These are phyloP conservation scores for Angomonas desouzai DNA, from an alignment of 208 protist species.

Conservation along the genomic window DNA sequence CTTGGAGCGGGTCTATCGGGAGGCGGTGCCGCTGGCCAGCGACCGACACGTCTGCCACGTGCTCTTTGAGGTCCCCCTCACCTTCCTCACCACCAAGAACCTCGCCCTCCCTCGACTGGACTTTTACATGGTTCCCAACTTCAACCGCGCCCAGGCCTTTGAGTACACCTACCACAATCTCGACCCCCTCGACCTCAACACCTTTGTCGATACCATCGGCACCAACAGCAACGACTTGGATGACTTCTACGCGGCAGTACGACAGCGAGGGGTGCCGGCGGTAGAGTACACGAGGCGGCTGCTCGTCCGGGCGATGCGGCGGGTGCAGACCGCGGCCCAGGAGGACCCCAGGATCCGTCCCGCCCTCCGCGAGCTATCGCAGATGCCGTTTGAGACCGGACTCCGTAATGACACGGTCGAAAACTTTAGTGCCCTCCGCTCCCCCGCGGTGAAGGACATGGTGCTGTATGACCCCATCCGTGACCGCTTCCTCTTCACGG, in stretches of 20 bases:
- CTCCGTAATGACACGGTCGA: conserved; percentile 33
- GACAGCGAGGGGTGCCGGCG: conserved; percentile 44
- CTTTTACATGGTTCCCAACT: conserved; percentile 74
- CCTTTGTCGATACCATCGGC: conserved; percentile 72
- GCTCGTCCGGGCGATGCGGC: conserved; percentile 67
- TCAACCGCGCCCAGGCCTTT: conserved; percentile 62
- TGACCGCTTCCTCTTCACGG: conserved; percentile 72
- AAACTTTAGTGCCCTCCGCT: conserved; percentile 41
- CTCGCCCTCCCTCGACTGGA: conserved; percentile 63
- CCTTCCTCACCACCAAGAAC: conserved; percentile 45
- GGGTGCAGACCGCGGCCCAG: conserved; percentile 32
- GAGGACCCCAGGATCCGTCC: conserved; percentile 29
- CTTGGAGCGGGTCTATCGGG: conserved; percentile 62
- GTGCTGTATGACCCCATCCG: conserved; percentile 77
- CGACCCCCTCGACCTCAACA: conserved; percentile 62
- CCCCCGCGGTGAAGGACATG: conserved; percentile 54
- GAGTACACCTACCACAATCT: conserved; percentile 71
- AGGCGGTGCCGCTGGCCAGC: conserved; percentile 60
- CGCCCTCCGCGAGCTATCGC: conserved; percentile 46
- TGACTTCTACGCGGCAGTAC: conserved; percentile 70
- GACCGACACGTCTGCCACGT: conserved; percentile 71
- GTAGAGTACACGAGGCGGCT: conserved; percentile 64
- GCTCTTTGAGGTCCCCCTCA: conserved; percentile 67
- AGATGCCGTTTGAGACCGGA: conserved; percentile 46
- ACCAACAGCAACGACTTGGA: conserved; percentile 84